phyloP scores from a whole-genome alignment of 1,139 yeast species.

The Yamadazyma sp. region DNA sequence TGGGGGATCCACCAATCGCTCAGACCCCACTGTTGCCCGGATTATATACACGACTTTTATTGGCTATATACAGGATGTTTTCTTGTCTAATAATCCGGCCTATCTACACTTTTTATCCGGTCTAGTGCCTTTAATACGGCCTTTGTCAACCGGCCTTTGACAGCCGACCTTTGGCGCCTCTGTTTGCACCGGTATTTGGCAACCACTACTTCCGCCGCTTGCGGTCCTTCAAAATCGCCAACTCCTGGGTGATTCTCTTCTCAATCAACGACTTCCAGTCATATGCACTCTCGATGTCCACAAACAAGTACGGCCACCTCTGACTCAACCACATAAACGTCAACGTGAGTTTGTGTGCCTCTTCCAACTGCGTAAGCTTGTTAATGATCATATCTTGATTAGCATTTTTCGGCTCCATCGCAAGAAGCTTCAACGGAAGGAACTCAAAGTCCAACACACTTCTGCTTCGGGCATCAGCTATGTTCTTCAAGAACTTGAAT shows the following conservation, averaged over 20 bases:
- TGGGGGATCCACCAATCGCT: slow-evolving; percentile 1
- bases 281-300: slow-evolving; percentile 72
- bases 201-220: slow-evolving; percentile 13
- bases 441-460: slow-evolving; percentile 46
- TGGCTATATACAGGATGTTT: too few relatives aligned
- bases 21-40: too few relatives aligned
- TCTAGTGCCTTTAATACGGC: too few relatives aligned
- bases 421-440: slow-evolving; percentile 30
- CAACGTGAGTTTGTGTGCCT: slow-evolving; percentile 65
- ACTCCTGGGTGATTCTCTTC: slow-evolving; percentile 62
- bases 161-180: too few relatives aligned
- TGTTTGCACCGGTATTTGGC: too few relatives aligned
- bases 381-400: slow-evolving; percentile 23
- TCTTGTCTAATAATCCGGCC: too few relatives aligned
- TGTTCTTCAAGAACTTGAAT: slow-evolving; percentile 35
- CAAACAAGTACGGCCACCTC: slow-evolving; percentile 78
- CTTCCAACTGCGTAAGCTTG: slow-evolving; percentile 56
- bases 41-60: neutral
- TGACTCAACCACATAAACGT: slow-evolving; percentile 85
- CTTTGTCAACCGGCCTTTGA: too few relatives aligned
- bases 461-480: slow-evolving; percentile 37
- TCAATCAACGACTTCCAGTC: slow-evolving; percentile 68
- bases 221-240: slow-evolving; percentile 36
- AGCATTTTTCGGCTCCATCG: slow-evolving; percentile 18
- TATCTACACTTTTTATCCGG: too few relatives aligned